Conservation (phyloP, 2,329 filamentous ascomycete genomes). For the Neophaeococcomyces mojaviensis region DNA sequence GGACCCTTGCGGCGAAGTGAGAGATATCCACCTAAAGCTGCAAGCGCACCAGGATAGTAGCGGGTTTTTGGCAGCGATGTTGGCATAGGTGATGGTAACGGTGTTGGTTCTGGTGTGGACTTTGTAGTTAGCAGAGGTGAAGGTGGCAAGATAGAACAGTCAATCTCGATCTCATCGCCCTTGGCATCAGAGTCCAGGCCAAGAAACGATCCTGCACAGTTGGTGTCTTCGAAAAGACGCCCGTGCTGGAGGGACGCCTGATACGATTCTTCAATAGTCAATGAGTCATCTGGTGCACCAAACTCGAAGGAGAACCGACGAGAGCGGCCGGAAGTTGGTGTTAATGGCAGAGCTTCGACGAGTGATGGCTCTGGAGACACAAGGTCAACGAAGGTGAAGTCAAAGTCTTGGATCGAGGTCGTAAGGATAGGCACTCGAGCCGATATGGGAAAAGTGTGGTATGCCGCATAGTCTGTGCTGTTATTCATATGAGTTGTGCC, state of each 20-base stretch:
- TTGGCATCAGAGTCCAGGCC: too few relatives aligned
- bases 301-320: slow-evolving; percentile 3
- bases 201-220: background rate
- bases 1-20: too few relatives aligned
- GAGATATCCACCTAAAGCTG: too few relatives aligned
- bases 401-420: background rate
- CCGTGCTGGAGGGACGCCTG: too few relatives aligned
- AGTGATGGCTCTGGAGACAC: background rate
- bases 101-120: background rate
- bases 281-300: background rate
- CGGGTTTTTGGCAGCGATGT: background rate
- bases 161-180: too few relatives aligned
- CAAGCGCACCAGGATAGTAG: background rate
- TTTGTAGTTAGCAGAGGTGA: background rate
- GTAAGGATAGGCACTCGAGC: background rate
- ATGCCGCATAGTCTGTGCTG: background rate
- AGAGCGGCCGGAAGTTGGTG: background rate
- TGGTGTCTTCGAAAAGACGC: background rate
- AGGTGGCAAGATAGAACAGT: background rate
- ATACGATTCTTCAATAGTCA: background rate
- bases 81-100: background rate
- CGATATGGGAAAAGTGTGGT: background rate
- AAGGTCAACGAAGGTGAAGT: slow-evolving; percentile 4
- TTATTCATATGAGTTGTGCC: too few relatives aligned
- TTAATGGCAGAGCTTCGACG: background rate